Evolutionary conservation across 177 flowering plant genomes (phyloP), one percentile per base, ranked within the genome.

Genomic region (Tripterygium wilfordii): DNA sequence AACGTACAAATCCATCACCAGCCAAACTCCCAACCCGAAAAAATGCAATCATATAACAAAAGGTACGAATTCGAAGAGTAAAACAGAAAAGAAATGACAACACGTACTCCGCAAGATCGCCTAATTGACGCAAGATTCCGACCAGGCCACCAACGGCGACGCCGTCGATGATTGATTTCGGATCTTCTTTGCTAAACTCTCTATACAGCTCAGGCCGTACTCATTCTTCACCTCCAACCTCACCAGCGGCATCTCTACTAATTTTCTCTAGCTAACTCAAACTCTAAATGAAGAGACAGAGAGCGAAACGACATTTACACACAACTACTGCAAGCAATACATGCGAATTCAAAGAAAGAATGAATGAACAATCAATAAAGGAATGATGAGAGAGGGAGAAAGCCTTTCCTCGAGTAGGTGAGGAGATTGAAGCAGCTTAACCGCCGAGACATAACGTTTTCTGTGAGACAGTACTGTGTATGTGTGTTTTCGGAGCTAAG

Each of bases 81-180:
- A 25, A 38, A 10, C 4, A 39, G 43, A 31, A 30, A 18, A 42
- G 50, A 32, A 9, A 50, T 39, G 14, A 30, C 54, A 59, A 76
- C 85, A 48, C n/a, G n/a, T 70, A 94, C 99, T 94, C 88, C 31
- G 96, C 86, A 4, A 90, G 92, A 77, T 94, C 96, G 27, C 97
- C 97, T 12, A 94, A 55, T 54, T 89, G 99, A 20, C 97, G 81
- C 69, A 94, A 65, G 78, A 94, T 70, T 60, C 99, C 99, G 39
- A 89, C 96, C 32, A 94, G 92, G 10, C 97, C 99, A 25, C 96
- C 70, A 10, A 85, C 99, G 12, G 92, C 75, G 19, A 94, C 81
- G 4, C 92, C 96, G 24, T 94, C 88, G 14, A 94, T 89, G 42
- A 87, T 54, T 12, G 81, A 80, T 48, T 76, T 85, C 0, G 99